Evolutionary conservation across 1,284 basidiomycete species (phyloP), one percentile per base, ranked within the genome.

Genomic region (Malassezia cuniculi): DNA sequence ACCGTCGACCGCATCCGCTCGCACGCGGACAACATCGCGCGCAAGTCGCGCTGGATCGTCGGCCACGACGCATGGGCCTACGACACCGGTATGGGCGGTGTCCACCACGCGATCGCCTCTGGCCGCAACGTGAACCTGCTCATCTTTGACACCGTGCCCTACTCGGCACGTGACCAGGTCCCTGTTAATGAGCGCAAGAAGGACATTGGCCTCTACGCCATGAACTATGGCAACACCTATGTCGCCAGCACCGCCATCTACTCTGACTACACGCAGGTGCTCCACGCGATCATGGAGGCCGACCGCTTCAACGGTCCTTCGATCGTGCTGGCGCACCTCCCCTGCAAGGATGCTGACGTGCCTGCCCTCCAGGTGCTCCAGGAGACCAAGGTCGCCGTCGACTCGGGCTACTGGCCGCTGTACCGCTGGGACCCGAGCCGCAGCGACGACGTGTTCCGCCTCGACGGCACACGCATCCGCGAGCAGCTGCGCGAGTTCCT

Each of bases 1-100:
- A 50, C 50, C 20, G 45, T 60, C 8, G 43, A 54, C 8, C 45
- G 42, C 35, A 45, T 66, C 36, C 51, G 54, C 36, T 42, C 59
- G 35, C 48, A 55, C 27, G 53, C 50, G 3, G 29, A 41, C 18
- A 44, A 54, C 44, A 41, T 62, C 14, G 47, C 47, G n/a, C 47
- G 43, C 38, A 49, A 53, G 43, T 57, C 54, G 29, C 52, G 85
- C 41, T 97, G 89, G 89, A 95, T 97, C 68, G 81, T 95, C 54
- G 87, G 90, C 17, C 93, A 85, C 33, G 90, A 97, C 66, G 82
- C 85, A 0, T 97, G 90, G 90, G 82, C 89, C 0, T 86, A 90
- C 66, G 90, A 95, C 69, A 78, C 94, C 33, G 90, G 89, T 30
- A 79, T 86, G n/a, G 89, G 86, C 3, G 90, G 89, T 50, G 73